A percentile compares a stretch with the other conserved stretches of the same genome.
Evolutionary conservation across 352 stramenopile species (phyloP).

Genomic region (Elongisporangium prolatum): DNA sequence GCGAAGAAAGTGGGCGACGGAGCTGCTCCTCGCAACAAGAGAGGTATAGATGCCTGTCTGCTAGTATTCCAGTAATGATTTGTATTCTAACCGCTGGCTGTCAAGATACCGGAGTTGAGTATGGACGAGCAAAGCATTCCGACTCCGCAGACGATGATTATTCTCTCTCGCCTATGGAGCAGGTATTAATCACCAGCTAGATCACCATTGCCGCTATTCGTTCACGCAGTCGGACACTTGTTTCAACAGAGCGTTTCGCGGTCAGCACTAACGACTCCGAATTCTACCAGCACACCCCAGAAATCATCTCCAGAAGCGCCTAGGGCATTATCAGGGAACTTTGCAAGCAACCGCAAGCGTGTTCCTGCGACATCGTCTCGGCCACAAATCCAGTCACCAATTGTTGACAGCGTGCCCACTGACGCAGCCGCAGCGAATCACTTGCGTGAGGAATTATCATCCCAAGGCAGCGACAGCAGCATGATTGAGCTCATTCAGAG

Average conservation of each 20-base stretch:
- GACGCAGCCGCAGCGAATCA: constrained; percentile 8
- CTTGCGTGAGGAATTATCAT: constrained; percentile 26
- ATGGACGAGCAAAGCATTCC: constrained; percentile 4
- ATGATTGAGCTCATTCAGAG: constrained; percentile 44
- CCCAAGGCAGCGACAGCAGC: constrained; percentile 21
- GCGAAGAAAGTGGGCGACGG: constrained; percentile 47
- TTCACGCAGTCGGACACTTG: background rate
- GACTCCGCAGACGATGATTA: background rate
- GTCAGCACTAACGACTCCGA: background rate
- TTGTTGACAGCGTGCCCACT: constrained; percentile 18
- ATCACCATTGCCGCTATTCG: background rate
- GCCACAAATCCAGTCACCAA: constrained; percentile 32
- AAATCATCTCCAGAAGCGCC: constrained; percentile 5
- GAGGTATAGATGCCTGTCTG: constrained; percentile 18
- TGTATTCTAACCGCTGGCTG: background rate
- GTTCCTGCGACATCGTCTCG: constrained; percentile 9
- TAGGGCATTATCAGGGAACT: constrained; percentile 35
- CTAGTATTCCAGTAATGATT: too few relatives aligned
- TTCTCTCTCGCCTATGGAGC: background rate
- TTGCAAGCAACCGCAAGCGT: constrained; percentile 64
- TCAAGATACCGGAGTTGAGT: constrained; percentile 25
- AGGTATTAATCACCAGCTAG: background rate
- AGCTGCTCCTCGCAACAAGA: constrained; percentile 46
- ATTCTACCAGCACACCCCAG: background rate
- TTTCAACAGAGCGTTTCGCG: background rate